Conservation (phyloP, 2,329 filamentous ascomycete genomes). For the Aphanoascus verrucosus region DNA sequence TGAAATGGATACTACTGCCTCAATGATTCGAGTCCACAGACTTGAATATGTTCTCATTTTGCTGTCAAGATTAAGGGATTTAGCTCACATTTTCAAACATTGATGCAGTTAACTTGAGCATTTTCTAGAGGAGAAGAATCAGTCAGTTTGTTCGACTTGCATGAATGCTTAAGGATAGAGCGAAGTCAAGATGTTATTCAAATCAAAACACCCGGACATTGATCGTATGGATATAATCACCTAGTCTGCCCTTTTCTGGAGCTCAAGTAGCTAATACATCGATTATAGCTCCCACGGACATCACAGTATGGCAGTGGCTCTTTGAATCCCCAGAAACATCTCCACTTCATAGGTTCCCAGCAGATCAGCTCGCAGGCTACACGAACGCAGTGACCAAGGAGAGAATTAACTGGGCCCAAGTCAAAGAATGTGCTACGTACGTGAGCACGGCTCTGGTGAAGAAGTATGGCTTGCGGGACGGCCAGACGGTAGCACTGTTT, state of each 20-base stretch:
- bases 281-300: constrained; percentile 40
- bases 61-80: too few species aligned
- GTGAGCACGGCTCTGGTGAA: constrained; percentile 51
- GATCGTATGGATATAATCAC: constrained; percentile 4
- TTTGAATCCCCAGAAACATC: constrained; percentile 40
- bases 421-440: constrained; percentile 47
- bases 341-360: constrained; percentile 34
- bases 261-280: background rate
- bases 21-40: too few species aligned
- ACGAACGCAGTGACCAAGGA: constrained; percentile 51
- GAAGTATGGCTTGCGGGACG: constrained; percentile 44
- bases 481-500: constrained; percentile 51
- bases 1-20: too few species aligned
- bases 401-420: constrained; percentile 45
- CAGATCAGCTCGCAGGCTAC: constrained; percentile 41
- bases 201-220: constrained; percentile 6
- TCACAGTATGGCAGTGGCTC: constrained; percentile 52
- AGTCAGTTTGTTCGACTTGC: background rate
- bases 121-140: background rate
- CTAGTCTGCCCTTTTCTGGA: background rate
- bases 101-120: too few species aligned
- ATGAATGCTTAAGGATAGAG: background rate
- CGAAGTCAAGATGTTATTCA: constrained; percentile 7
- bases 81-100: too few species aligned
- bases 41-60: too few species aligned